Percentiles rank a stretch among this genome's conserved stretches.
Conservation (phyloP, 2,329 filamentous ascomycete species). For the Penicillium paneum region DNA sequence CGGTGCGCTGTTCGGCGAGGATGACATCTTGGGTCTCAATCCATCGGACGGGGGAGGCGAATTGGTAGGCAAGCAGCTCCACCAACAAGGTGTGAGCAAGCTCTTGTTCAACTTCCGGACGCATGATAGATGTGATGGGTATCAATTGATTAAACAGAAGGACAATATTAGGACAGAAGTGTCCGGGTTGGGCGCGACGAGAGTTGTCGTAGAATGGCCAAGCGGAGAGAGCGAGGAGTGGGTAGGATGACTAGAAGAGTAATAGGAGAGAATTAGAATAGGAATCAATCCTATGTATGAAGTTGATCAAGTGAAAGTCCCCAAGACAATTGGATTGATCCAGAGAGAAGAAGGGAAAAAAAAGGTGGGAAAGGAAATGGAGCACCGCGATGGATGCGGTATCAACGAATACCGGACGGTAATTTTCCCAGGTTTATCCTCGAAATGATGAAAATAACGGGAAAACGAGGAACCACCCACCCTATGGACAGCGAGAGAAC, state of each 20-base stretch:
- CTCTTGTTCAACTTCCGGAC: conserved; percentile 98
- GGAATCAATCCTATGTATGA: conserved; percentile 18
- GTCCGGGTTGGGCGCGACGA: conserved; percentile 20
- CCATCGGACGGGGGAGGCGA: conserved; percentile 98
- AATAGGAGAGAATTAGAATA: conserved; percentile 13
- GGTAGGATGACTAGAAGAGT: conserved; percentile 10
- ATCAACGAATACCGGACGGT: conserved; percentile 17
- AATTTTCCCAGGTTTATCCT: conserved; percentile 12
- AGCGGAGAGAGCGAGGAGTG: conserved; percentile 1
- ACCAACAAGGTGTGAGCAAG: conserved; percentile 97
- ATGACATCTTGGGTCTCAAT: conserved; percentile 99
- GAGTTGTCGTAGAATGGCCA: conserved; percentile 14
- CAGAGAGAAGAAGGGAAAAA: conserved; percentile 18
- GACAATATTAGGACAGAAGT: conserved; percentile 15
- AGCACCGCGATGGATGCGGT: conserved; percentile 14
- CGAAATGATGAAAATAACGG: neutral
- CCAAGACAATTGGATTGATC: conserved; percentile 4
- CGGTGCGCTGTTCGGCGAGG: conserved; percentile 89
- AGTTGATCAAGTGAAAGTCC: conserved; percentile 11
- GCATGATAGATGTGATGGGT: conserved; percentile 61
- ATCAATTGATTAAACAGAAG: conserved; percentile 19
- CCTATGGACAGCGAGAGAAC: neutral
- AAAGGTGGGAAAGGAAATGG: conserved; percentile 25
- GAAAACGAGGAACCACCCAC: neutral
- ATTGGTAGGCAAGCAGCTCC: conserved; percentile 98